Evolutionary conservation across 768 basidiomycete genomes (phyloP).

Genomic region (Steccherinum ochraceum): DNA sequence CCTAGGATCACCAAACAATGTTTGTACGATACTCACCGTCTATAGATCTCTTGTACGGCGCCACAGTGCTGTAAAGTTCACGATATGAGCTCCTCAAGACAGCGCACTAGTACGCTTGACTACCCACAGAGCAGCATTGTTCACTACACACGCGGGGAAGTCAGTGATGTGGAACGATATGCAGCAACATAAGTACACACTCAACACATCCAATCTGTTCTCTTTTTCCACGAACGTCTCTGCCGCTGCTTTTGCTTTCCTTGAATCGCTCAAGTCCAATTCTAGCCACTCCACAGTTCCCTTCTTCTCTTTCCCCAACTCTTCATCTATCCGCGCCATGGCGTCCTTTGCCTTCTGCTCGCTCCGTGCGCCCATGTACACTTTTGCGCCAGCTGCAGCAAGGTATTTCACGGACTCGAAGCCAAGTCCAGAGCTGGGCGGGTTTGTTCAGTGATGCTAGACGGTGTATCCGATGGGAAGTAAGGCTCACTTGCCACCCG

Average conservation of each 20-base stretch:
- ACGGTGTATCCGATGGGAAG: no score
- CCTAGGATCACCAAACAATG: no score
- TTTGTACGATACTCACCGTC: no score
- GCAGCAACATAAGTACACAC: no score
- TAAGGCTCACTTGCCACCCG: slow-evolving; percentile 48
- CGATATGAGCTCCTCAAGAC: no score
- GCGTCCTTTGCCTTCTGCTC: slow-evolving; percentile 40
- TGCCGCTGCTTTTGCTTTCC: slow-evolving; percentile 26
- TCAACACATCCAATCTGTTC: slow-evolving; percentile 34
- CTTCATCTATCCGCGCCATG: slow-evolving; percentile 36
- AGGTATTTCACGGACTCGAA: slow-evolving; percentile 48
- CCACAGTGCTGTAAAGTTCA: no score
- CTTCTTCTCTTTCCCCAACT: slow-evolving; percentile 33
- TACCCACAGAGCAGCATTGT: slow-evolving; percentile 48
- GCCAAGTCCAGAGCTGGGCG: slow-evolving; percentile 47
- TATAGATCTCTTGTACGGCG: no score
- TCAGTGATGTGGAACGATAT: no score
- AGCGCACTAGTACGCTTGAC: no score
- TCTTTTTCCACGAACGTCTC: slow-evolving; percentile 33
- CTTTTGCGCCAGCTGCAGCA: slow-evolving; percentile 47
- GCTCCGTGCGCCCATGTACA: slow-evolving; percentile 53
- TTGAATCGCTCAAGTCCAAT: slow-evolving; percentile 34
- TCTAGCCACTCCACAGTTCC: slow-evolving; percentile 30
- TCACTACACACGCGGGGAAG: no score
- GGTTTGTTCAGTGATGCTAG: no score